A percentile compares a stretch with the other conserved stretches of the same genome.
These are phyloP conservation scores for Penstemon eatonii DNA, from an alignment of 257 asterid species.

Conservation along the genomic window DNA sequence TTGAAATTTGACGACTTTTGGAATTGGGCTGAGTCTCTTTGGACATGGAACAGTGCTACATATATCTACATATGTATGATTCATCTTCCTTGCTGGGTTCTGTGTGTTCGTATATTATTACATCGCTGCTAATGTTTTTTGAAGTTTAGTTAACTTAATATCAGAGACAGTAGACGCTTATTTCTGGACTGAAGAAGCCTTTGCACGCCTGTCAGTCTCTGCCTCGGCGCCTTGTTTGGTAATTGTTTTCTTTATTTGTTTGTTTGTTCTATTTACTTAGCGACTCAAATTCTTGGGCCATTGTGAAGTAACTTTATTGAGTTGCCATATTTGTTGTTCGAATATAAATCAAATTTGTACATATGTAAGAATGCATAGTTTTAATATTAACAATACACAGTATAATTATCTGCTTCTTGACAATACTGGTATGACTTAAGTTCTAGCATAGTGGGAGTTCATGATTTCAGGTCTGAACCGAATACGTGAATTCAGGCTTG, in stretches of 20 bases:
- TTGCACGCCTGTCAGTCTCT: neutral
- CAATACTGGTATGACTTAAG: too few relatives aligned
- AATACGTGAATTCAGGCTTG: too few relatives aligned
- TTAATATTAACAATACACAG: too few relatives aligned
- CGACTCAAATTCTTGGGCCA: too few relatives aligned
- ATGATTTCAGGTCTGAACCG: too few relatives aligned
- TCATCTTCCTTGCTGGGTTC: slow-evolving; percentile 94
- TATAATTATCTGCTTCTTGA: too few relatives aligned
- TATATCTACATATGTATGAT: slow-evolving; percentile 74
- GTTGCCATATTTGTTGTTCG: too few relatives aligned
- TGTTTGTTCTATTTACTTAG: too few relatives aligned
- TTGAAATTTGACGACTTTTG: slow-evolving; percentile 68
- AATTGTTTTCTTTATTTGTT: neutral
- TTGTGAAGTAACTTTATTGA: too few relatives aligned
- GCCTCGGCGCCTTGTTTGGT: neutral
- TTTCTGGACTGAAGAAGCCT: neutral
- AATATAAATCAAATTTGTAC: too few relatives aligned
- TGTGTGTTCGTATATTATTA: slow-evolving; percentile 57
- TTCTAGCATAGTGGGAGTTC: too few relatives aligned
- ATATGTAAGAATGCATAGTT: too few relatives aligned
- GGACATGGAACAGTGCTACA: slow-evolving; percentile 95
- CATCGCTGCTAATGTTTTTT: slow-evolving; percentile 43
- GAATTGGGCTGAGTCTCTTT: slow-evolving; percentile 80
- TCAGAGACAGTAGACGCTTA: slow-evolving; percentile 9
- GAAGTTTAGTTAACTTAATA: slow-evolving; percentile 14